phyloP scores from a whole-genome alignment of 345 rosid species.

The Eutrema japonicum region DNA sequence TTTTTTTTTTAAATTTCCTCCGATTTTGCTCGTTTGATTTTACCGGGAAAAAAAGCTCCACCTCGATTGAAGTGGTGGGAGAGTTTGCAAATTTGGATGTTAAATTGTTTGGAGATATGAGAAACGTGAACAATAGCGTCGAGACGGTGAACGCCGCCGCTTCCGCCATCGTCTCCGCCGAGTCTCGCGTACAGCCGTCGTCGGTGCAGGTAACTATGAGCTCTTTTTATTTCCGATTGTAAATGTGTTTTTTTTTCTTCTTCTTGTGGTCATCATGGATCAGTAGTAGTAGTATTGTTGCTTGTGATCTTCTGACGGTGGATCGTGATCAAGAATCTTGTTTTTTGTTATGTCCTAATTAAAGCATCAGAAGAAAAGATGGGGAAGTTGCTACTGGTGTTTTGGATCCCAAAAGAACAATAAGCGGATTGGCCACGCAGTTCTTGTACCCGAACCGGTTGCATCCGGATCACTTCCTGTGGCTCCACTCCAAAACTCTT shows the following conservation, averaged over 20 bases:
- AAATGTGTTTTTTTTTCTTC: background rate
- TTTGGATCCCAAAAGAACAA: conserved; percentile 72
- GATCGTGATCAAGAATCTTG: background rate
- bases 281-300: background rate
- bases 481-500: conserved; percentile 47
- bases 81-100: conserved; percentile 30
- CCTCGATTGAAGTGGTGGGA: background rate
- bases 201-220: conserved; percentile 53
- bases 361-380: conserved; percentile 68
- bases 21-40: conserved; percentile 8
- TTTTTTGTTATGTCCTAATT: conserved; percentile 16
- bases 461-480: conserved; percentile 44
- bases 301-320: background rate
- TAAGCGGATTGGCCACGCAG: conserved; percentile 85
- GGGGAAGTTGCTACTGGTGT: conserved; percentile 88
- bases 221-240: background rate
- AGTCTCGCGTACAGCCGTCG: conserved; percentile 73
- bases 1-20: background rate
- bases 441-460: conserved; percentile 74
- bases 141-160: conserved; percentile 95
- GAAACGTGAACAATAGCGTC: conserved; percentile 59
- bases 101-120: conserved; percentile 46
- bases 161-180: conserved; percentile 87
- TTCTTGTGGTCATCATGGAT: conserved; percentile 2
- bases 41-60: background rate